Evolutionary conservation across 345 rosid species (phyloP), one percentile per base, ranked within the genome.

Genomic region (Citrus medica): DNA sequence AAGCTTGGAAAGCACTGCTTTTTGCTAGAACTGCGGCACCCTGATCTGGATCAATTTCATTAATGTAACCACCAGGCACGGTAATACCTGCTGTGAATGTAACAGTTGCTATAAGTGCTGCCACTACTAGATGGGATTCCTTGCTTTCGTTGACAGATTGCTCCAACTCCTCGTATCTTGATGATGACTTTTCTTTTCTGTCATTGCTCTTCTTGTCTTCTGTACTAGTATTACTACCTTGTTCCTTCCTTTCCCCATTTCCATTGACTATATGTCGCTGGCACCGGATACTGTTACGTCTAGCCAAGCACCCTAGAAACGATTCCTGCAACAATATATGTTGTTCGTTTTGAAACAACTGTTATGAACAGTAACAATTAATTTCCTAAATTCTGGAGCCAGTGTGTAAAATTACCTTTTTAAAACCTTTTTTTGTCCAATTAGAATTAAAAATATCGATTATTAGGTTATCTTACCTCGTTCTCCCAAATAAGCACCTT

Each of bases 51-150:
- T 67, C 63, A 2, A 38, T 53, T 4, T 69, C 68, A 46, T 68
- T 56, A 60, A 16, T 28, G 67, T 79, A 83, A 64, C 85, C 85
- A 14, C 82, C 82, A 12, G 82, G 73, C 16, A 83, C 22, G 1
- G 80, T 61, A 67, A 79, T 71, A 12, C 59, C 82, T 7, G 80
- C 80, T 6, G 78, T 74, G 25, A 83, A 83, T 0, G 78, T 61
- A 9, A 79, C 80, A 2, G 76, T 79, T 16, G 83, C 82, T 73
- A 76, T 65, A 1, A 83, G 82, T 25, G 76, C 13, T 10, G 82
- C 79, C 0, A 69, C 82, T 10, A 75, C 13, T 2, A 82, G 19
- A 53, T 74, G 46, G 7, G 33, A 28, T 0, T 69, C 79, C 63
- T 35, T 78, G 32, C 22, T 58, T 25, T 78, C 27, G 37, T 69